A percentile compares a stretch with the other conserved stretches of the same genome.
Evolutionary conservation across 345 rosid genomes (phyloP).

Genomic region (Bretschneidera sinensis): DNA sequence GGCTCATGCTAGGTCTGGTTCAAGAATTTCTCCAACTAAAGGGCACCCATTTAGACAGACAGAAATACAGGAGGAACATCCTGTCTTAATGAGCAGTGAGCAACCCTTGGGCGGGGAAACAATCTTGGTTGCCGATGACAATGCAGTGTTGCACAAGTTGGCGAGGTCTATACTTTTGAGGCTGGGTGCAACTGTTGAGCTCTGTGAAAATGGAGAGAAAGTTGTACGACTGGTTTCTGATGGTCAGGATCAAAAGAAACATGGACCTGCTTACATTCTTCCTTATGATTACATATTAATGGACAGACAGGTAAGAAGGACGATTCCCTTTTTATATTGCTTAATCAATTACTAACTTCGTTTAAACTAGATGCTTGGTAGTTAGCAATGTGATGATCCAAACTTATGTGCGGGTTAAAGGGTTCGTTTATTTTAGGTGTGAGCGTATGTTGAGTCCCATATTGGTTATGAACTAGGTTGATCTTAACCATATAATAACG

Average conservation of each 20-base stretch:
- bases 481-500: no score
- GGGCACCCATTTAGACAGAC: not conserved
- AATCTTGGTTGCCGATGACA: constrained; percentile 63
- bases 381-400: no score
- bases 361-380: no score
- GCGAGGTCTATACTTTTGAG: constrained; percentile 19
- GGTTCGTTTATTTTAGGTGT: no score
- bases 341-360: no score
- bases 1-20: not conserved
- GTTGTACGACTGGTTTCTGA: constrained; percentile 39
- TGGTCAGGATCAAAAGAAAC: constrained; percentile 16
- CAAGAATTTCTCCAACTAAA: not conserved
- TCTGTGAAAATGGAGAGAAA: constrained; percentile 50
- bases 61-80: constrained; percentile 15
- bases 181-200: constrained; percentile 51
- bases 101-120: constrained; percentile 51
- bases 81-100: not conserved
- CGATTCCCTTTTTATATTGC: not conserved
- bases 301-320: constrained; percentile 69
- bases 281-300: constrained; percentile 71
- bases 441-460: no score
- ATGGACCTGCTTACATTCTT: constrained; percentile 14
- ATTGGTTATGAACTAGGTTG: no score
- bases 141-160: constrained; percentile 13
- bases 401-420: no score